Evolutionary conservation across 805 yeast species (phyloP).

Genomic region (Sugiyamaella smithiae): DNA sequence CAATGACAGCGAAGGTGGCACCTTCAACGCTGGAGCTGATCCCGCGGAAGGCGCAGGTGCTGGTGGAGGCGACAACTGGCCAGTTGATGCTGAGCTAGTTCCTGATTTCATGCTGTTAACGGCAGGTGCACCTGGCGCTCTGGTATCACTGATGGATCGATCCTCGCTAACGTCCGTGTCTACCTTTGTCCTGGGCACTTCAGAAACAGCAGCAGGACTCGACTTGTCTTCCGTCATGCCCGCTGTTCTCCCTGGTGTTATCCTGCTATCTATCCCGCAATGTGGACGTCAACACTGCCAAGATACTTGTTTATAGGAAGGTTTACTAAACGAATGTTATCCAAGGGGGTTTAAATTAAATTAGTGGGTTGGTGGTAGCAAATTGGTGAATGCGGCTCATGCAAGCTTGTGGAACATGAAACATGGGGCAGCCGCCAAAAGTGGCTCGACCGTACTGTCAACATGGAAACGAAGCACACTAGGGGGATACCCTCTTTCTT

Average conservation of each 20-base stretch:
- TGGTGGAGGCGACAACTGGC: too few species aligned
- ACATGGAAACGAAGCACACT: background rate
- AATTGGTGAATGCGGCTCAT: background rate
- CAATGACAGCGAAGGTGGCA: background rate
- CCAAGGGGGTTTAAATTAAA: conserved; percentile 1
- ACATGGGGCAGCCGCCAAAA: conserved; percentile 6
- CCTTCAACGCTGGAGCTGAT: background rate
- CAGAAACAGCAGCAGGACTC: background rate
- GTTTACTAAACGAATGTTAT: background rate
- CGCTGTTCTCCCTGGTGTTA: too few species aligned
- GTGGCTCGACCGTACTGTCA: background rate
- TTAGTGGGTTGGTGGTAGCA: background rate
- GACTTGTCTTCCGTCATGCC: background rate
- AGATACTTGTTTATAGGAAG: background rate
- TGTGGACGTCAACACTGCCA: background rate
- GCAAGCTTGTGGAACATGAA: background rate
- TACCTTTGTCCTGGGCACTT: background rate
- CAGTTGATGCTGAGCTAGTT: too few species aligned
- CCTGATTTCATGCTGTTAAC: too few species aligned
- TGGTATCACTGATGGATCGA: background rate
- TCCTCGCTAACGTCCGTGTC: background rate
- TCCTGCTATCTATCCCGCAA: too few species aligned
- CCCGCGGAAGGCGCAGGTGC: background rate
- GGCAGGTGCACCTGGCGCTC: background rate
- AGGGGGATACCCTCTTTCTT: background rate